A percentile compares a stretch with the other conserved stretches of the same genome.
Evolutionary conservation across 2,329 filamentous ascomycete genomes (phyloP).

Genomic region (Didymella lethalis): DNA sequence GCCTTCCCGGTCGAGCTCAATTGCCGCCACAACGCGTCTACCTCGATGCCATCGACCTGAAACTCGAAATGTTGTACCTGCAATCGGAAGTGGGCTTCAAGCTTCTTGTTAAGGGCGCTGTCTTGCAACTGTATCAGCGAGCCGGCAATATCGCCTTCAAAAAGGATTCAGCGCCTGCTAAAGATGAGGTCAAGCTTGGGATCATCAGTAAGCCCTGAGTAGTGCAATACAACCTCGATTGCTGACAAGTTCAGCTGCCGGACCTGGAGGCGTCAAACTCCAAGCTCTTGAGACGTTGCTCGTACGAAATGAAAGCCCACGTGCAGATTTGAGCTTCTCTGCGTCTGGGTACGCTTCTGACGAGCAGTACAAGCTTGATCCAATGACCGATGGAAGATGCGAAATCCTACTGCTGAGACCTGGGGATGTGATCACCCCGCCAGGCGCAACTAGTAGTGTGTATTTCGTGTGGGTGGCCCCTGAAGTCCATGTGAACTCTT

Average conservation of each 20-base stretch:
- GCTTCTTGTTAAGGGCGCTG: background rate
- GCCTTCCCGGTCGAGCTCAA: background rate
- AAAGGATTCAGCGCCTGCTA: background rate
- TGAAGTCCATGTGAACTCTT: conserved; percentile 46
- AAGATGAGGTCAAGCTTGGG: conserved; percentile 25
- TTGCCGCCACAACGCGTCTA: conserved; percentile 29
- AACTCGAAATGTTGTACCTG: conserved; percentile 22
- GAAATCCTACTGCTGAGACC: conserved; percentile 44
- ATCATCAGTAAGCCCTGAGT: conserved; percentile 27
- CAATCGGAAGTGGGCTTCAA: background rate
- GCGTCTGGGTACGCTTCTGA: conserved; percentile 4
- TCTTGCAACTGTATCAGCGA: background rate
- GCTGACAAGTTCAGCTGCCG: conserved; percentile 27
- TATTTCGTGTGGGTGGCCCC: conserved; percentile 29
- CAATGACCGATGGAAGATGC: conserved; percentile 15
- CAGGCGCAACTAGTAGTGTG: conserved; percentile 19
- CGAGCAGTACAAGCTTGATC: conserved; percentile 34
- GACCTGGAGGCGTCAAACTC: conserved; percentile 35
- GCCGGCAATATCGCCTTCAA: background rate
- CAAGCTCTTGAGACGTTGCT: conserved; percentile 34
- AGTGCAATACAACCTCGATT: background rate
- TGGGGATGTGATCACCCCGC: conserved; percentile 35
- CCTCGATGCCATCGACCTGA: background rate
- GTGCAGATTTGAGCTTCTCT: background rate
- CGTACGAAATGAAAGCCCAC: conserved; percentile 24